Percentiles rank a stretch among this genome's conserved stretches.
Conservation (phyloP, 2,329 filamentous ascomycete species). For the Aureobasidium sp. region DNA sequence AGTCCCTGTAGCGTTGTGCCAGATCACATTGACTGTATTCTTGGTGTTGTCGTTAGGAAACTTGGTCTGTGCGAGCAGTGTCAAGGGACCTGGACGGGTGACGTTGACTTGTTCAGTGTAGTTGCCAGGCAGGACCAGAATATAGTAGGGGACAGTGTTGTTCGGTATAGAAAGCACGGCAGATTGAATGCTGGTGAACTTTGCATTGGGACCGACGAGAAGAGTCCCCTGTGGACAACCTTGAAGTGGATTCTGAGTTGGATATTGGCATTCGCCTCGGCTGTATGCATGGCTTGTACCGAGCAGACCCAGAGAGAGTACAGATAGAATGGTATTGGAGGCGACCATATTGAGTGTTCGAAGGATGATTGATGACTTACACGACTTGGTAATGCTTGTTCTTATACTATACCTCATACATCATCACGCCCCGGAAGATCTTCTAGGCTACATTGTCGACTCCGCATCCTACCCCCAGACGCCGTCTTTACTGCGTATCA, state of each 20-base stretch:
- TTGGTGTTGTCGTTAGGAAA: conserved; percentile 38
- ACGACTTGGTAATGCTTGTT: conserved; percentile 11
- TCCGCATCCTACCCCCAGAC: conserved; percentile 9
- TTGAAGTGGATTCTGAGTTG: conserved; percentile 29
- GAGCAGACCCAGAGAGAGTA: conserved; percentile 2
- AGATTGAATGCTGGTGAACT: conserved; percentile 36
- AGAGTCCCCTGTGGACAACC: conserved; percentile 32
- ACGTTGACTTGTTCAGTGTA: conserved; percentile 60
- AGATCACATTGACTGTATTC: conserved; percentile 51
- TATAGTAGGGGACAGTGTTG: conserved; percentile 41
- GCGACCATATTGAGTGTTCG: neutral
- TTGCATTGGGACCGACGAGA: conserved; percentile 22
- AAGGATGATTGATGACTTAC: neutral
- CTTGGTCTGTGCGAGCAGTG: conserved; percentile 52
- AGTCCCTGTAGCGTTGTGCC: conserved; percentile 48
- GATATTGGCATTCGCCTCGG: conserved; percentile 28
- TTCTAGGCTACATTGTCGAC: neutral
- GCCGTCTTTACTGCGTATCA: neutral
- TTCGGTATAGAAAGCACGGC: conserved; percentile 41
- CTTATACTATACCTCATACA: neutral
- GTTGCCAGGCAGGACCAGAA: conserved; percentile 52
- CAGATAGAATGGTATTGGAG: neutral
- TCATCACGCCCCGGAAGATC: neutral
- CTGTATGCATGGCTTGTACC: conserved; percentile 12
- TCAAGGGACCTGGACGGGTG: conserved; percentile 53